Conservation (phyloP, 1,284 basidiomycete genomes). For the Rhodofomes roseus region DNA sequence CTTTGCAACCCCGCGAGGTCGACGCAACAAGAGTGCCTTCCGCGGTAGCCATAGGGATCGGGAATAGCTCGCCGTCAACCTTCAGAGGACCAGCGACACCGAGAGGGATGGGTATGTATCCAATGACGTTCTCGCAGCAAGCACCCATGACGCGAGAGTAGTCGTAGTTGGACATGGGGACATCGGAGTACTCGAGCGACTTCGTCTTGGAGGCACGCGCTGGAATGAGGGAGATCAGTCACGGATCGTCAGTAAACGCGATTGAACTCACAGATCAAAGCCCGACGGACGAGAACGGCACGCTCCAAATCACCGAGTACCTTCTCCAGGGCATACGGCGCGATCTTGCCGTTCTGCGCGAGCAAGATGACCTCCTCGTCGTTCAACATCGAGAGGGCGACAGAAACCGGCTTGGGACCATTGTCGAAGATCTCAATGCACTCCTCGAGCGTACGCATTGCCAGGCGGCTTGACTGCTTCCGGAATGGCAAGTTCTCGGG, state of each 20-base stretch:
- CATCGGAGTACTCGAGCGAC: conserved; percentile 80
- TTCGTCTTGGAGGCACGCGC: conserved; percentile 85
- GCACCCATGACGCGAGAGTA: conserved; percentile 95
- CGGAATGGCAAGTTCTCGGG: conserved; percentile 3
- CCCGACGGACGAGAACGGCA: conserved; percentile 85
- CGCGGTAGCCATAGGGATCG: conserved; percentile 98
- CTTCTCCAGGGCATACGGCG: conserved; percentile 94
- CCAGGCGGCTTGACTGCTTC: conserved; percentile 2
- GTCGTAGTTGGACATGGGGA: conserved; percentile 89
- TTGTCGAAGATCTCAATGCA: conserved; percentile 86
- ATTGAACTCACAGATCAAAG: conserved; percentile 89
- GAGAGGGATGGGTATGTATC: conserved; percentile 94
- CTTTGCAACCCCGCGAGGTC: conserved; percentile 96
- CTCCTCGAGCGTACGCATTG: conserved; percentile 68
- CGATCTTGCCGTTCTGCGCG: conserved; percentile 90
- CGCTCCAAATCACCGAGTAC: conserved; percentile 83
- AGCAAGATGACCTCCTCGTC: conserved; percentile 94
- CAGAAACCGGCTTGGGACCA: conserved; percentile 65
- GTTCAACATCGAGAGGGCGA: conserved; percentile 59
- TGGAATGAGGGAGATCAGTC: conserved; percentile 27
- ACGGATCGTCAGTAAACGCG: background rate
- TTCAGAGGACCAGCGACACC: conserved; percentile 96
- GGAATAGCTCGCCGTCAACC: conserved; percentile 83
- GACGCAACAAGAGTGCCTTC: conserved; percentile 98
- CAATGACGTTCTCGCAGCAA: conserved; percentile 99